Conservation (phyloP, 306 rosid species). For the Rosa chinensis region DNA sequence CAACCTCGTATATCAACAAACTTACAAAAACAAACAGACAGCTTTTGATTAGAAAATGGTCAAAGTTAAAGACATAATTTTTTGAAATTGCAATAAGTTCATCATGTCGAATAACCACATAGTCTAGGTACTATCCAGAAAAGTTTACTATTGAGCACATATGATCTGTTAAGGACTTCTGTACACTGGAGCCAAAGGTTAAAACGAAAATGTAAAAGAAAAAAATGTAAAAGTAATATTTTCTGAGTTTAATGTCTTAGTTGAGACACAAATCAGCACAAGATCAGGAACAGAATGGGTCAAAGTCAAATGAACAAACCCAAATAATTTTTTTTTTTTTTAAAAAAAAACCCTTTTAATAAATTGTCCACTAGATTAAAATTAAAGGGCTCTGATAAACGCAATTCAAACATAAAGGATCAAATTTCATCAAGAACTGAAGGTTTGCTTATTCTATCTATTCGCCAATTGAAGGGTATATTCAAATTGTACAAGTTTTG, state of each 20-base stretch:
- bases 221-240: neutral
- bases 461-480: conserved; percentile 15
- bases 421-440: conserved; percentile 1
- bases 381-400: neutral
- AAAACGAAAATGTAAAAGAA: neutral
- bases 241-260: neutral
- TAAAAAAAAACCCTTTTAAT: neutral
- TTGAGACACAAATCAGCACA: neutral
- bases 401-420: neutral
- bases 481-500: neutral
- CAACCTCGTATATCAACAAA: conserved; percentile 5
- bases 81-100: neutral
- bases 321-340: no score
- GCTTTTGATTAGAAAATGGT: neutral
- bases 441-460: conserved; percentile 22
- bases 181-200: neutral
- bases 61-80: neutral
- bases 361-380: neutral
- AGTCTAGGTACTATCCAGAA: neutral
- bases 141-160: neutral
- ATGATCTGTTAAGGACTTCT: neutral
- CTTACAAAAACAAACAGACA: neutral
- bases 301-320: neutral
- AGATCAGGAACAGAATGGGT: conserved; percentile 5
- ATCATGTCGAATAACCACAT: neutral